These are phyloP conservation scores for Chimonanthus salicifolius DNA, from an alignment of 164 flowering plant species.

Conservation along the genomic window DNA sequence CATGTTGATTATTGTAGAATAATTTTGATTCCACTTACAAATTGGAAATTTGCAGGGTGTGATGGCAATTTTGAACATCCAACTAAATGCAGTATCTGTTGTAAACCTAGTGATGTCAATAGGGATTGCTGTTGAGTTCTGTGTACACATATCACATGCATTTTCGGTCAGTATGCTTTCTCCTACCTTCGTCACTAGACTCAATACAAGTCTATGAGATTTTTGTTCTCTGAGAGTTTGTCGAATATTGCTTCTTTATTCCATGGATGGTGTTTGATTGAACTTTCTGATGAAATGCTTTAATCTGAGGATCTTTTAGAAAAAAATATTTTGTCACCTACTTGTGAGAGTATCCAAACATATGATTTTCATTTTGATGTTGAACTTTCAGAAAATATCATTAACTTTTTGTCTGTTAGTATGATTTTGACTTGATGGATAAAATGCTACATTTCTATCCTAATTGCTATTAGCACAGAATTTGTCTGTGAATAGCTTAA, in stretches of 20 bases:
- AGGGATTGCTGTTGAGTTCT: conserved; percentile 96
- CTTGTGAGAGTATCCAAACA: not conserved
- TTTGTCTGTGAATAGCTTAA: no score
- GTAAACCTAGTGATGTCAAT: conserved; percentile 96
- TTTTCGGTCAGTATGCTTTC: conserved; percentile 60
- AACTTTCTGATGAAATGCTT: not conserved
- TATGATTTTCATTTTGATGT: no score
- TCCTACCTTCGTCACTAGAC: not conserved
- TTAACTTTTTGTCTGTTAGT: no score
- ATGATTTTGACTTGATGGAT: no score
- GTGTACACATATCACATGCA: conserved; percentile 92
- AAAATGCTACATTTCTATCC: no score
- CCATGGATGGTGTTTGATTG: not conserved
- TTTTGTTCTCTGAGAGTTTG: not conserved
- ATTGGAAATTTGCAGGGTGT: conserved; percentile 63
- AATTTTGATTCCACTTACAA: conserved; percentile 9
- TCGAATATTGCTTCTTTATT: not conserved
- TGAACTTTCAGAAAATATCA: no score
- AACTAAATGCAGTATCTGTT: conserved; percentile 93
- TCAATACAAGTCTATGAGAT: not conserved
- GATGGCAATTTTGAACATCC: conserved; percentile 87
- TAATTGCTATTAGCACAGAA: no score
- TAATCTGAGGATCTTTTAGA: not conserved
- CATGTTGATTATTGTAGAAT: not conserved
- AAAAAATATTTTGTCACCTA: no score